These are phyloP conservation scores for Acanthamoeba rhysodes DNA, from an alignment of 208 protist genomes.

Conservation along the genomic window DNA sequence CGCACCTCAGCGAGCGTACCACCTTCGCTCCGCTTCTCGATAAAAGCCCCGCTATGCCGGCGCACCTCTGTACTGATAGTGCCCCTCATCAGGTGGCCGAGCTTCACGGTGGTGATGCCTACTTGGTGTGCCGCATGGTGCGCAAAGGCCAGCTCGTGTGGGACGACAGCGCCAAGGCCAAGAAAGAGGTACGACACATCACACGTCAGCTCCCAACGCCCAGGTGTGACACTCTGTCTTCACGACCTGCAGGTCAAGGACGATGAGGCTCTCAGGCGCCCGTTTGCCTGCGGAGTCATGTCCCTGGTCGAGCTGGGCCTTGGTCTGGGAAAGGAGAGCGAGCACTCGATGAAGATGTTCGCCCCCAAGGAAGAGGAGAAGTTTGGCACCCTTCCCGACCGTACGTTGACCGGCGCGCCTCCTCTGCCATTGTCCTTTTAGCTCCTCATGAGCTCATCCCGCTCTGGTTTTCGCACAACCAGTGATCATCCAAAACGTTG, in stretches of 20 bases:
- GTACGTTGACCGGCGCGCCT: slow-evolving; percentile 3
- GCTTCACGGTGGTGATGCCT: slow-evolving; percentile 28
- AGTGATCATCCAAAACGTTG: slow-evolving; percentile 71
- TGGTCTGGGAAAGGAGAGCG: slow-evolving; percentile 57
- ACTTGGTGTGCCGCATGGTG: slow-evolving; percentile 71
- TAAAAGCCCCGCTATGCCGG: too few relatives aligned
- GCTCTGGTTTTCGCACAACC: neutral
- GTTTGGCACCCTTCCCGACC: slow-evolving; percentile 60
- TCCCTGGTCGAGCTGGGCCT: slow-evolving; percentile 19
- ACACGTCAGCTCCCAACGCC: too few relatives aligned
- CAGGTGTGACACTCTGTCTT: neutral
- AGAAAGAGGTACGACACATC: neutral
- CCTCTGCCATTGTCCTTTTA: neutral
- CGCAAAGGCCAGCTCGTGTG: slow-evolving; percentile 55
- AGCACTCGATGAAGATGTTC: slow-evolving; percentile 68
- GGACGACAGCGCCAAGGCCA: slow-evolving; percentile 66
- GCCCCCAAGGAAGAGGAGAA: slow-evolving; percentile 71
- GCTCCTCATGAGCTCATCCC: neutral
- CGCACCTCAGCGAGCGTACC: neutral
- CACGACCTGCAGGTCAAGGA: slow-evolving; percentile 62
- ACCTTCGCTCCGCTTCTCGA: too few relatives aligned
- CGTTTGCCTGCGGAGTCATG: slow-evolving; percentile 67
- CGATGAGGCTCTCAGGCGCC: slow-evolving; percentile 34
- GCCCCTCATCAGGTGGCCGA: slow-evolving; percentile 3
- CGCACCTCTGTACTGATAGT: neutral